Evolutionary conservation across 129 eudicot genomes (phyloP), one percentile per base, ranked within the genome.

Genomic region (Lonicera japonica): DNA sequence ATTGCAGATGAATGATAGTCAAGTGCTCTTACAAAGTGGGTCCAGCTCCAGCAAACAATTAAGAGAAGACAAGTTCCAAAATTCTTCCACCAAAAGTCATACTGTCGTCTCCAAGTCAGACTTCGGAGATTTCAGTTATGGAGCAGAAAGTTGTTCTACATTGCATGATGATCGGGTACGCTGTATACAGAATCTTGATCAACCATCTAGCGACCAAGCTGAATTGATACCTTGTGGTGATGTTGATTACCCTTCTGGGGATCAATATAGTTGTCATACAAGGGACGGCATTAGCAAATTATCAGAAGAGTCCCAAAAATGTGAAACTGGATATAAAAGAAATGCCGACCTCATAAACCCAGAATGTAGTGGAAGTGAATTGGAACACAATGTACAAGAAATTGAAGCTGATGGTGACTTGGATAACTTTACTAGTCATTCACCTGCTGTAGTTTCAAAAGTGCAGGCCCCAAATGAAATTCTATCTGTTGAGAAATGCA

Each of bases 171-270:
- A 51, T 54, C 13, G 18, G 46, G 13, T 48, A 50, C 53, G 16
- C 41, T 63, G 48, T 63, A 73, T 54, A 23, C 70, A 51, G 58
- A 77, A 66, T 71, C 59, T 14, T 61, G 48, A 58, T 75, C 82
- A 78, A 70, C 56, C 60, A 48, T 53, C 56, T 47, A 38, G 7
- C 21, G 58, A 68, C 29, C 54, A 62, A 22, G 19, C 64, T 66
- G 82, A 79, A 47, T 18, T 18, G 5, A 10, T 46, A 24, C 8
- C 18, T 6, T 50, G 54, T 16, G 17, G n/a, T 38, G 5, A 10
- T 10, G 5, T 16, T 50, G 54, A 12, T 50, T 50, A 18, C n/a
- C 7, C 56, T 47, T 17, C 22, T 62, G 54, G 24, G 19, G 73
- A 40, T 47, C 18, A 21, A 16, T 21, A 48, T 29, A 43, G 15